A percentile compares a stretch with the other conserved stretches of the same genome.
Conservation (phyloP, 2,329 filamentous ascomycete genomes). For the Fusarium brachygibbosum region DNA sequence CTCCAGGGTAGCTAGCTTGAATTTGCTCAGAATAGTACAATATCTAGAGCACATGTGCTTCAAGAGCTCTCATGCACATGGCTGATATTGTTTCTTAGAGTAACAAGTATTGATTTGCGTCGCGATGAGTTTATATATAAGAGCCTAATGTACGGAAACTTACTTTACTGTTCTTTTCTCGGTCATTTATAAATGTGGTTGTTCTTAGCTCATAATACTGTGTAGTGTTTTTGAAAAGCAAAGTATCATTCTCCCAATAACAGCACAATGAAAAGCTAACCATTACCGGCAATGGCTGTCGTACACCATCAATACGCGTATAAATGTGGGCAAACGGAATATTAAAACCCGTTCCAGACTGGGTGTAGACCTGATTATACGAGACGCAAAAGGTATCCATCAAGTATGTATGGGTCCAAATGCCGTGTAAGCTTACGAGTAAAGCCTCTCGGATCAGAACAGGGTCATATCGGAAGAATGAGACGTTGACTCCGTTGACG, state of each 20-base stretch:
- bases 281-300: too few relatives aligned
- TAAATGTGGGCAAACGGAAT: neutral
- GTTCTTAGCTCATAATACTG: too few relatives aligned
- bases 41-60: neutral
- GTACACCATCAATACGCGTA: neutral
- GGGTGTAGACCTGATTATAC: neutral
- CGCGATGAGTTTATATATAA: too few relatives aligned
- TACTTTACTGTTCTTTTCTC: too few relatives aligned
- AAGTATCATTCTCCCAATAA: too few relatives aligned
- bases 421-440: neutral
- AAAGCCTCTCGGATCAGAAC: neutral
- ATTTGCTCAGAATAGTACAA: neutral
- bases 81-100: neutral
- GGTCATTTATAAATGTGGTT: too few relatives aligned
- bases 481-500: neutral
- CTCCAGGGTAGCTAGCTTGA: slow-evolving; percentile 25
- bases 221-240: too few relatives aligned
- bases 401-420: neutral
- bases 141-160: too few relatives aligned
- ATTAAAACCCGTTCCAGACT: neutral
- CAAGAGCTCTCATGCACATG: neutral
- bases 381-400: neutral
- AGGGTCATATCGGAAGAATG: neutral
- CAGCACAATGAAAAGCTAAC: too few relatives aligned
- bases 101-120: too few relatives aligned